phyloP scores from a whole-genome alignment of 1,284 basidiomycete species.

The Sanghuangporus sanghuang region DNA sequence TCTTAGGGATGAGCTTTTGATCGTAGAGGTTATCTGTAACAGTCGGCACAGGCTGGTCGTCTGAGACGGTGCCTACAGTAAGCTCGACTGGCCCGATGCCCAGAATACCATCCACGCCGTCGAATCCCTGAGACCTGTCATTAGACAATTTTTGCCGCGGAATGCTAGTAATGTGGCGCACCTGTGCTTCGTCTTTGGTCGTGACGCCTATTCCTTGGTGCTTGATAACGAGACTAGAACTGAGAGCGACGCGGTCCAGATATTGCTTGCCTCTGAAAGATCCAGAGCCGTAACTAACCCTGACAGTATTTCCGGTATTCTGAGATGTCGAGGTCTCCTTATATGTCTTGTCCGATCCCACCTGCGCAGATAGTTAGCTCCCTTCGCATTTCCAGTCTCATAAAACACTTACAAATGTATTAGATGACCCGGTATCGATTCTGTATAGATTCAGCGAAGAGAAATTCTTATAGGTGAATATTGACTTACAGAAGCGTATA shows the following conservation, averaged over 20 bases:
- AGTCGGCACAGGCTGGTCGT: constrained; percentile 27
- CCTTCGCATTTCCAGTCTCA: constrained; percentile 1
- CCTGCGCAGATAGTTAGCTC: constrained; percentile 28
- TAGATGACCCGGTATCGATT: constrained; percentile 48
- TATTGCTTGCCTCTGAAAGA: constrained; percentile 46
- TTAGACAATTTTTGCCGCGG: not conserved
- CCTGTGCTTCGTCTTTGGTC: constrained; percentile 23
- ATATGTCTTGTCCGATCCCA: constrained; percentile 44
- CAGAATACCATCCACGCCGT: constrained; percentile 30
- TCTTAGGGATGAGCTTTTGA: constrained; percentile 37
- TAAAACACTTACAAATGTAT: constrained; percentile 26
- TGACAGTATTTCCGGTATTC: constrained; percentile 38
- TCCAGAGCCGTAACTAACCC: constrained; percentile 47
- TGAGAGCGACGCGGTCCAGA: constrained; percentile 42
- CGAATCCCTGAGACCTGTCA: constrained; percentile 26
- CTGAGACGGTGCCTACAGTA: constrained; percentile 33
- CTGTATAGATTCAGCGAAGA: not conserved
- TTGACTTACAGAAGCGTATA: constrained; percentile 36
- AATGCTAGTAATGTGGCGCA: not conserved
- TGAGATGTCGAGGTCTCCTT: constrained; percentile 36
- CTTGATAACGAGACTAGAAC: constrained; percentile 35
- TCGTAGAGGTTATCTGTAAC: constrained; percentile 37
- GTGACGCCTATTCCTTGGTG: constrained; percentile 51
- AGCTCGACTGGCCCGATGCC: constrained; percentile 47
- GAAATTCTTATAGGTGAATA: not conserved